Conservation (phyloP, 163 green algal species). For the Chloroidium sp. region DNA sequence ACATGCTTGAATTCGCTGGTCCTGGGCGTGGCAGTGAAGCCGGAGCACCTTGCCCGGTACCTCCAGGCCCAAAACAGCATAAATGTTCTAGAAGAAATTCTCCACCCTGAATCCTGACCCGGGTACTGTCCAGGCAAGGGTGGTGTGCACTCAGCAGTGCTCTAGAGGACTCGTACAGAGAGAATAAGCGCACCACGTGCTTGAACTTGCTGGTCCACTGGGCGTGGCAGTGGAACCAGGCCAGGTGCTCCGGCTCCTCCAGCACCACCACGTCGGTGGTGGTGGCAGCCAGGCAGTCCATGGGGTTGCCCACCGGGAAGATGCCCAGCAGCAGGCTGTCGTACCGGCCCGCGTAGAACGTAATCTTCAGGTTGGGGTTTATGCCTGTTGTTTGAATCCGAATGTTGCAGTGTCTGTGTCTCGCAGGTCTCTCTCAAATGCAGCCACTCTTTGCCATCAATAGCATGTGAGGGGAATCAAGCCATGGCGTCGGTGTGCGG, state of each 20-base stretch:
- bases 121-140: not conserved
- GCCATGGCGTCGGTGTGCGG: too few relatives aligned
- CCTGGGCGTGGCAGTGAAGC: too few relatives aligned
- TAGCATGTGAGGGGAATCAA: too few relatives aligned
- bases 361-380: constrained; percentile 72
- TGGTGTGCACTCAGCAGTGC: not conserved
- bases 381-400: constrained; percentile 15
- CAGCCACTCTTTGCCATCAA: too few relatives aligned
- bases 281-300: constrained; percentile 70
- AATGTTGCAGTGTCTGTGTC: too few relatives aligned
- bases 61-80: too few relatives aligned
- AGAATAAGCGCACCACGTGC: constrained; percentile 53
- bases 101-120: not conserved
- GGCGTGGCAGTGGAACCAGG: constrained; percentile 81
- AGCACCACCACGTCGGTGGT: constrained; percentile 84
- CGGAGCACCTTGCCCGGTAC: too few relatives aligned
- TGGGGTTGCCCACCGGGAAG: constrained; percentile 91
- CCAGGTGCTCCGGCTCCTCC: constrained; percentile 98
- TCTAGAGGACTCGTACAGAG: too few relatives aligned
- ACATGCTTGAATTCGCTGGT: too few relatives aligned
- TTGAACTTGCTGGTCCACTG: constrained; percentile 93
- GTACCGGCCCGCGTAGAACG: constrained; percentile 73
- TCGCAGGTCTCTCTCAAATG: too few relatives aligned
- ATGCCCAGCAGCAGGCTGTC: constrained; percentile 50
- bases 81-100: not conserved